Evolutionary conservation across 177 flowering plant genomes (phyloP).

Genomic region (Vitis hybrid): DNA sequence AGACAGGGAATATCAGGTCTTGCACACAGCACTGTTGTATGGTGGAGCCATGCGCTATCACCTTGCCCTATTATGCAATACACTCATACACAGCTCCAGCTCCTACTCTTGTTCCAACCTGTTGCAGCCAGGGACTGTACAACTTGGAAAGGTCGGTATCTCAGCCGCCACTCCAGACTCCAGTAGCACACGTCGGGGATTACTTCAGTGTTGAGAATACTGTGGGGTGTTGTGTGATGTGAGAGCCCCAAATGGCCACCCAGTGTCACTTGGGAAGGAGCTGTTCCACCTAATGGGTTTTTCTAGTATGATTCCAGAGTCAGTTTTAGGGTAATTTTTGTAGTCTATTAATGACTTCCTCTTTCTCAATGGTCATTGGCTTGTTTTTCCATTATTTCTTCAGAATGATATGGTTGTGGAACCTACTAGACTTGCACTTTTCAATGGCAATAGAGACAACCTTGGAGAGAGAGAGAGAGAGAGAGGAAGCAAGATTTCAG

Average conservation of each 20-base stretch:
- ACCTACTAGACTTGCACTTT: too few species aligned
- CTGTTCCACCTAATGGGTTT: too few species aligned
- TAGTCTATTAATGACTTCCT: too few species aligned
- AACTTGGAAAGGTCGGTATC: background rate
- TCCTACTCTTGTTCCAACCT: constrained; percentile 12
- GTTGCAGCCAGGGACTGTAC: constrained; percentile 1
- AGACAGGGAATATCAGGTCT: constrained; percentile 2
- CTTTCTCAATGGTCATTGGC: too few species aligned
- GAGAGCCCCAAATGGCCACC: background rate
- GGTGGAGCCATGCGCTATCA: constrained; percentile 20
- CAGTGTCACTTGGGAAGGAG: too few species aligned
- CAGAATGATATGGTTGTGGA: too few species aligned
- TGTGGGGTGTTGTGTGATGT: constrained; percentile 42
- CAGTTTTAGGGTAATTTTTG: too few species aligned
- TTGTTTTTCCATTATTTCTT: too few species aligned
- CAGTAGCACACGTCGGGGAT: constrained; percentile 31
- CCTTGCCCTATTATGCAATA: constrained; percentile 21
- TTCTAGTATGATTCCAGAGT: too few species aligned
- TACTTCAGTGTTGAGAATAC: constrained; percentile 50
- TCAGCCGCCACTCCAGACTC: constrained; percentile 14
- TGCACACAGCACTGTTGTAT: constrained; percentile 11
- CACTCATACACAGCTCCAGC: constrained; percentile 9
- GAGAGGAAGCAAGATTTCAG: too few species aligned
- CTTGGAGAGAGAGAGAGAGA: too few species aligned
- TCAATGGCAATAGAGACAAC: too few species aligned